Evolutionary conservation across 2,329 filamentous ascomycete genomes (phyloP), one percentile per base, ranked within the genome.

Genomic region (Fusarium sp.): DNA sequence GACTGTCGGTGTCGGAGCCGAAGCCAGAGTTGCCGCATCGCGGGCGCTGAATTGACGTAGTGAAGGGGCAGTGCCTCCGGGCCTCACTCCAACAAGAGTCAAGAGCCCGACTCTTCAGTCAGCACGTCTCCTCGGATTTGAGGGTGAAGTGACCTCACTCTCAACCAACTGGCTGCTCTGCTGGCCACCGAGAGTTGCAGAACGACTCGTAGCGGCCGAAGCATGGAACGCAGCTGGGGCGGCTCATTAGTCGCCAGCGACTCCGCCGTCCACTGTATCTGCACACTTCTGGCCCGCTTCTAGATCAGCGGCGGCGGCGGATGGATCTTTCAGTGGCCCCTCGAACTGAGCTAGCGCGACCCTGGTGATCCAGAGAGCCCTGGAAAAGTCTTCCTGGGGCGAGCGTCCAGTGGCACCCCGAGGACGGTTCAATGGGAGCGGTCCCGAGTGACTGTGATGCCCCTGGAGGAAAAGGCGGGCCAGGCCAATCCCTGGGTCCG

Each of bases 241-340:
- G 73, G 72, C 72, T 75, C 76, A 78, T 78, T 78, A 76, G 74
- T 77, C 76, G 76, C 63, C 64, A 68, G 40, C 37, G 33, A 65
- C 76, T 76, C 72, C 70, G 72, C 73, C 66, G 47, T 47, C 25
- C 25, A 52, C 47, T 54, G 50, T 65, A 70, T 75, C 76, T 77
- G 73, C 74, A 76, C 72, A 69, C 77, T 79, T 79, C 78, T 79
- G 78, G 78, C 65, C 68, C 72, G 77, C 76, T 79, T 79, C 78
- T 79, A 79, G 78, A 79, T 79, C 77, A 78, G 77, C 76, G 67
- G 71, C 71, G 73, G 60, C 73, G 76, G 71, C 70, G 73, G 72
- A 76, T 76, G 76, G 77, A 68, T 72, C 72, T 66, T 61, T 69
- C 54, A 65, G 65, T 65, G 71, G 62, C 30, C 72, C 73, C 57